phyloP scores from a whole-genome alignment of 2,329 filamentous ascomycete genomes.

The Apiospora phragmitis region DNA sequence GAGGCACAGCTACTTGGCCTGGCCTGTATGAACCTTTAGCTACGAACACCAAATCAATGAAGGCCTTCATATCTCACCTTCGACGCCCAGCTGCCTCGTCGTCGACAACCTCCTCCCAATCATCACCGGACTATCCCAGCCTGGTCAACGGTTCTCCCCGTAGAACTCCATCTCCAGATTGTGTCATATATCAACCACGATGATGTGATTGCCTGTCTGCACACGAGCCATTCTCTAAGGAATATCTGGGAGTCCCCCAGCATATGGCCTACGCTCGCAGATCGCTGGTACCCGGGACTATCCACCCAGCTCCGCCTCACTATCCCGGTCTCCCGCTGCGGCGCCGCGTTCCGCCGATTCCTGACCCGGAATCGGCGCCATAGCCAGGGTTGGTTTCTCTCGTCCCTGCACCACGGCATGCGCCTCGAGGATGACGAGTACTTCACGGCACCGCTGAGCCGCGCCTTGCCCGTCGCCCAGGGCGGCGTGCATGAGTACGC shows the following conservation, averaged over 20 bases:
- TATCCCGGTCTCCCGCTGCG: slow-evolving; percentile 12
- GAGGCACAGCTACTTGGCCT: not conserved
- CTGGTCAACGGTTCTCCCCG: slow-evolving; percentile 28
- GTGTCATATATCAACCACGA: slow-evolving; percentile 25
- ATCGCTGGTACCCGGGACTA: slow-evolving; percentile 29
- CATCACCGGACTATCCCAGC: not conserved
- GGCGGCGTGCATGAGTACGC: slow-evolving; percentile 31
- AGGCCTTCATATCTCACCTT: not conserved
- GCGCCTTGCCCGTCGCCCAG: slow-evolving; percentile 22
- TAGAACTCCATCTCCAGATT: slow-evolving; percentile 30
- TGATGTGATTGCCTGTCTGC: slow-evolving; percentile 24
- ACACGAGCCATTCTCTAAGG: slow-evolving; percentile 24
- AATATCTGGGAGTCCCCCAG: slow-evolving; percentile 29
- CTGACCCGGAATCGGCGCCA: slow-evolving; percentile 24
- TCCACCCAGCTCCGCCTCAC: slow-evolving; percentile 23
- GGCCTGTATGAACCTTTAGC: not conserved
- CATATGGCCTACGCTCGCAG: slow-evolving; percentile 29
- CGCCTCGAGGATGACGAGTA: slow-evolving; percentile 25
- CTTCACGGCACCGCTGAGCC: slow-evolving; percentile 23
- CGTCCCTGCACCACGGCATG: slow-evolving; percentile 29
- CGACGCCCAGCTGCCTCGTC: not conserved
- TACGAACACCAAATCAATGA: not conserved
- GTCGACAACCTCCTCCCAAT: not conserved
- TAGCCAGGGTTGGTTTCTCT: slow-evolving; percentile 25
- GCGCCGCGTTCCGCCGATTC: slow-evolving; percentile 24